Evolutionary conservation across 2,329 filamentous ascomycete genomes (phyloP).

Genomic region (Fulvia fulva): DNA sequence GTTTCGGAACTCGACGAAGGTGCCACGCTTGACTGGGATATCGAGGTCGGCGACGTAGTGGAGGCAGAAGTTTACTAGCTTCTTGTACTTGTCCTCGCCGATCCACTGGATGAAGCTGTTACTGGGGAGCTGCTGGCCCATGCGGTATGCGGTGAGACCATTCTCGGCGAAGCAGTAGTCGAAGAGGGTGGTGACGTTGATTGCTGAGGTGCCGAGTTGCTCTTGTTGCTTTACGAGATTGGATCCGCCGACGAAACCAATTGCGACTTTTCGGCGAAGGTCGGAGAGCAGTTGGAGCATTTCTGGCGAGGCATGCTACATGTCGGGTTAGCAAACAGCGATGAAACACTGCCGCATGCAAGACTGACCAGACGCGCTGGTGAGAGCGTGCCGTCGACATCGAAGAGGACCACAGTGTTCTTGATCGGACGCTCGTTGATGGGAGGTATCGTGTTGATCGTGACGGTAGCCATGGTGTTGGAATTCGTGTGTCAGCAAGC

Average conservation of each 20-base stretch:
- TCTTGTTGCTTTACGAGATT: constrained; percentile 94
- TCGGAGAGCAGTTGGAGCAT: constrained; percentile 76
- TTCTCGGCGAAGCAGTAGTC: constrained; percentile 99
- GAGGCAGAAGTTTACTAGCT: constrained; percentile 69
- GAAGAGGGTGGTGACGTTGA: constrained; percentile 77
- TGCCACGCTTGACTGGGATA: constrained; percentile 76
- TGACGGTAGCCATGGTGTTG: constrained; percentile 34
- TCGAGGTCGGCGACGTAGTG: constrained; percentile 82
- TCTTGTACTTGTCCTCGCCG: constrained; percentile 80
- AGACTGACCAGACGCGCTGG: constrained; percentile 68
- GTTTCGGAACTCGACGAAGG: constrained; percentile 84
- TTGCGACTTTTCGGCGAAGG: constrained; percentile 81
- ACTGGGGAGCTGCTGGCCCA: constrained; percentile 69
- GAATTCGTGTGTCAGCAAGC: neutral
- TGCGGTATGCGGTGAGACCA: constrained; percentile 83
- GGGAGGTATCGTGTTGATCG: constrained; percentile 59
- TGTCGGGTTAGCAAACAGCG: constrained; percentile 4
- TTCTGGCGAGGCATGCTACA: constrained; percentile 60
- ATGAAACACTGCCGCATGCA: neutral
- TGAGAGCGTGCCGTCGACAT: constrained; percentile 91
- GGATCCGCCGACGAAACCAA: constrained; percentile 89
- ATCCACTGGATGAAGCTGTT: constrained; percentile 90
- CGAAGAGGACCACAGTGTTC: constrained; percentile 92
- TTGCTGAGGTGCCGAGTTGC: constrained; percentile 70
- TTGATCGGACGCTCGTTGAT: constrained; percentile 80